Evolutionary conservation across 1,139 yeast genomes (phyloP), one percentile per base, ranked within the genome.

Genomic region (Yamadazyma pseudoaaseri): DNA sequence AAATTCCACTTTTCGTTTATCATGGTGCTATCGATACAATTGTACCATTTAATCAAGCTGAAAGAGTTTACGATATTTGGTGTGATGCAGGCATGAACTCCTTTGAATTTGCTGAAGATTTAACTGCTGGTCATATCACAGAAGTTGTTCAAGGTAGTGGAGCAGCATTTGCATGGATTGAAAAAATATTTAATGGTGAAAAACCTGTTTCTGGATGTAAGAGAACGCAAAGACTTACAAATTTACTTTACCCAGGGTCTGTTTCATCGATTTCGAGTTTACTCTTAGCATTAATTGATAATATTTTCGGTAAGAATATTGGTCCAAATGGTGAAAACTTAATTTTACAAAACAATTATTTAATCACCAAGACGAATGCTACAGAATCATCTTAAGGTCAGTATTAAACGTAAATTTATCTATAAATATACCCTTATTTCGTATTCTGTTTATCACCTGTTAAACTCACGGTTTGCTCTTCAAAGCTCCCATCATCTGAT

Each of bases 1-100:
- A 56, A 24, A 50, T 62, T 8, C 70, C 70, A 1, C 31, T 65
- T 3, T 62, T 62, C 33, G 47, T 62, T 7, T 63, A 54, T 45
- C 70, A 64, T 34, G 65, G 65, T 1, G 30, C 41, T 16, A 33
- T 49, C 3, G 70, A 64, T 40, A 43, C 43, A 5, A 47, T 64
- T 31, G 59, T 58, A 21, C 67, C 67, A 2, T 51, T 46, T 30
- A 35, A 31, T n/a, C 49, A 51, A 29, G 47, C 58, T 2, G 43
- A 44, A 28, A 48, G 60, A 34, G 54, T 50, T 3, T 62, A 53
- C 38, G 44, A 58, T n/a, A 42, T 37, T 16, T 64, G 66, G 62
- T 63, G 69, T 44, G 49, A 41, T 2, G 44, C 51, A 40, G 66
- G 62, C 2, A 54, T 59, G 14, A 30, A 39, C n/a, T 60, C 65